phyloP scores from a whole-genome alignment of 306 rosid genomes.

The Aeschynomene evenia region DNA sequence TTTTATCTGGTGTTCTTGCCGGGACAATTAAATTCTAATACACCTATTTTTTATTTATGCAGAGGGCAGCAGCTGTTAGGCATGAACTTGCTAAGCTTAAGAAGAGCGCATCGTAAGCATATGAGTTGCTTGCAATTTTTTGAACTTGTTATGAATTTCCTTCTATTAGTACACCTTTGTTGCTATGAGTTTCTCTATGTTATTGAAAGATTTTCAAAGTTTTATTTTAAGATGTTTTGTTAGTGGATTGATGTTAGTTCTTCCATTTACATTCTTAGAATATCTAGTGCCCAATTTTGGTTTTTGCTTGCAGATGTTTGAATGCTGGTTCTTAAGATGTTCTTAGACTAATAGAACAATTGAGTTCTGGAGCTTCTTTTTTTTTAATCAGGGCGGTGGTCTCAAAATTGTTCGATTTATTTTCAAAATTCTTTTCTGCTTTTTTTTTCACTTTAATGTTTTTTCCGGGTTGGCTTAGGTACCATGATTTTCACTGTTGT shows the following conservation, averaged over 20 bases:
- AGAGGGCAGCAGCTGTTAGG: slow-evolving; percentile 69
- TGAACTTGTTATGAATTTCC: slow-evolving; percentile 43
- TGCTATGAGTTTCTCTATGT: background rate
- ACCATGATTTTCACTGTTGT: background rate
- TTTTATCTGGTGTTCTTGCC: background rate
- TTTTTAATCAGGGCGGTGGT: too few species aligned
- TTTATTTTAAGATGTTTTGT: background rate
- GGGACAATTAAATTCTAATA: background rate
- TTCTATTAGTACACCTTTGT: slow-evolving; percentile 23
- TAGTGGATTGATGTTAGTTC: background rate
- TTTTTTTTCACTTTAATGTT: background rate
- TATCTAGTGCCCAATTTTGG: background rate
- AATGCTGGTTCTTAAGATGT: background rate
- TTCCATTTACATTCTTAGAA: background rate
- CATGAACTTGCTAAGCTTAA: slow-evolving; percentile 75
- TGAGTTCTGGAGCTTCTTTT: background rate
- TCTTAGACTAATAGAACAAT: background rate
- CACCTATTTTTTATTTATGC: slow-evolving; percentile 26
- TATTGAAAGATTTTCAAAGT: background rate
- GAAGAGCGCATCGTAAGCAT: slow-evolving; percentile 48
- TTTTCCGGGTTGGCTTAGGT: background rate
- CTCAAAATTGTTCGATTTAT: background rate
- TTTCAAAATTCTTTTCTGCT: background rate
- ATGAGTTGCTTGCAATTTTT: slow-evolving; percentile 3
- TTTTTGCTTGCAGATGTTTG: slow-evolving; percentile 4